Base-by-base conservation (phyloP, 768 basidiomycete genomes). In the Candolleomyces eurysporus region DNA sequence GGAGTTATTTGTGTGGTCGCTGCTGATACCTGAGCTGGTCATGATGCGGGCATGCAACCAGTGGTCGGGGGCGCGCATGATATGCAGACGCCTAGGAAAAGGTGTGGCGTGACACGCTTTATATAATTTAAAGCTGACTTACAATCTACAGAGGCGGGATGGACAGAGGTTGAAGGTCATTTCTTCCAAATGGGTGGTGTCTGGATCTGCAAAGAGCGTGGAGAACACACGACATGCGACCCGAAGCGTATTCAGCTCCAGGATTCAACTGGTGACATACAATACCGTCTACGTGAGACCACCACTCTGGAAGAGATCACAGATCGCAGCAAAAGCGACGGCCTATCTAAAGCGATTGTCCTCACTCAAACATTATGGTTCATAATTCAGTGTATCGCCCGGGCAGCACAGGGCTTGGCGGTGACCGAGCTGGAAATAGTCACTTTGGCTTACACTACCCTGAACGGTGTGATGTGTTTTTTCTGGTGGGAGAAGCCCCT, bases 181-280 rank as follows among this genome's bases (percentile, higher is more conserved):
- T 73, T 72, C 49, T 60, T 66, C 3, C 57, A 54, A 19, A 75
- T 72, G 73, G 71, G 73, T 9, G 74, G 73, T 1, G 72, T 73
- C 57, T 32, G 32, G 32, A 58, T 60, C 14, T 39, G 69, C 5
- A 62, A 57, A 9, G 51, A 32, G 26, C 61, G 22, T 39, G 30
- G 13, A 36, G 58, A 17, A 46, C 56, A 19, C 6, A 17, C 36
- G 22, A 6, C 22, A 32, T 7, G 21, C 17, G 32, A 17, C 39
- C 55, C 19, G 5, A 40, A 40, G 30, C 6, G 55, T 14, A 42
- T 6, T 16, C 17, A 17, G 55, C 14, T 40, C 17, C 31, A 42
- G 16, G 6, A 13, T 10, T 11, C 30, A 39, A 5, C 7, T 16
- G 7, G 52, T 19, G 11, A 19, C 10, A 19, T 8, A 50, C 52